Evolutionary conservation across 2,329 filamentous ascomycete species (phyloP).

Genomic region (Corniculantispora saksenae): DNA sequence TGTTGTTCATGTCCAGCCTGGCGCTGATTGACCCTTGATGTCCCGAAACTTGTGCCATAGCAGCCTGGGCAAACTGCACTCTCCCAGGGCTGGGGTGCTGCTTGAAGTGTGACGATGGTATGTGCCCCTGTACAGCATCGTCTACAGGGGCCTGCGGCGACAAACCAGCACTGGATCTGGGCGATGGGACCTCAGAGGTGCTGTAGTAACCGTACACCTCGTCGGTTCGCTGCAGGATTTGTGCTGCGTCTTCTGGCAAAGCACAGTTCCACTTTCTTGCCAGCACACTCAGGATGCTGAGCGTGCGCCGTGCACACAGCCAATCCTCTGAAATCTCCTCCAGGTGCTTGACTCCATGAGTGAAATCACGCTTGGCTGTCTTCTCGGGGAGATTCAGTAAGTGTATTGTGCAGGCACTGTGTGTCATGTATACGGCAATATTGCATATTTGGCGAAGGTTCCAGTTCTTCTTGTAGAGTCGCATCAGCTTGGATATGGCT

Average conservation of each 20-base stretch:
- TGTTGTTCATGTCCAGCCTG: conserved; percentile 11
- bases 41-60: background rate
- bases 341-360: conserved; percentile 85
- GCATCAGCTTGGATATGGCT: conserved; percentile 89
- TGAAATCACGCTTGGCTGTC: conserved; percentile 84
- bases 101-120: conserved; percentile 20
- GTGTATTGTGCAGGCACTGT: conserved; percentile 93
- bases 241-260: conserved; percentile 78
- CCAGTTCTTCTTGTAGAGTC: conserved; percentile 89
- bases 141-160: conserved; percentile 34
- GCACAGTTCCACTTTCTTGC: conserved; percentile 88
- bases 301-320: conserved; percentile 82
- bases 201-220: conserved; percentile 75
- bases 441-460: conserved; percentile 93
- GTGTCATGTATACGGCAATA: conserved; percentile 91
- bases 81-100: conserved; percentile 13
- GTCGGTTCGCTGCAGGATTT: conserved; percentile 76
- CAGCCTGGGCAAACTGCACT: conserved; percentile 11
- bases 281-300: conserved; percentile 82
- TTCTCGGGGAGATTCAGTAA: conserved; percentile 91
- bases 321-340: conserved; percentile 96
- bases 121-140: conserved; percentile 22
- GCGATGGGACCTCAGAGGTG: conserved; percentile 61
- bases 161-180: conserved; percentile 37
- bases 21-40: conserved; percentile 7